Evolutionary conservation across 331 rosid species (phyloP).

Genomic region (Pyrus hybrid): DNA sequence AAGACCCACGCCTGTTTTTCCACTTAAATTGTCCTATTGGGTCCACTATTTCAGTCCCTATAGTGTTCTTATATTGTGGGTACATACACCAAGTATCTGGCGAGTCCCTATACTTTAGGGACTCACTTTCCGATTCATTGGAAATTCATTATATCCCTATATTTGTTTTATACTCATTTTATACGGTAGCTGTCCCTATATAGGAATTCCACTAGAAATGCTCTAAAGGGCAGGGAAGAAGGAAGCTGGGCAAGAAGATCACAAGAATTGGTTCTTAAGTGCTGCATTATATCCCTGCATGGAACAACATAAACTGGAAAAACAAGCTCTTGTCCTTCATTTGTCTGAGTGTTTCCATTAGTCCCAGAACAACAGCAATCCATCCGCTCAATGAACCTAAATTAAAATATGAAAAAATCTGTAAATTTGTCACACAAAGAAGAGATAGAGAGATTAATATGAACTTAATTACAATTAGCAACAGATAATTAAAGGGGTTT

Average conservation of each 20-base stretch:
- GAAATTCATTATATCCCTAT: too few relatives aligned
- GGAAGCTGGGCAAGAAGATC: constrained; percentile 59
- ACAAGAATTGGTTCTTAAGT: constrained; percentile 53
- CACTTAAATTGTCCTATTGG: too few relatives aligned
- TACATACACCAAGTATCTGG: too few relatives aligned
- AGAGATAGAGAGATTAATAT: not conserved
- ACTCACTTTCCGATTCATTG: too few relatives aligned
- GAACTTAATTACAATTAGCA: not conserved
- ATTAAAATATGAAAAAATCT: not conserved
- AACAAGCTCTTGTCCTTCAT: constrained; percentile 50
- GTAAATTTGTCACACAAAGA: constrained; percentile 1
- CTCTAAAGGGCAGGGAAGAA: constrained; percentile 44
- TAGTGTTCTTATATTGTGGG: too few relatives aligned
- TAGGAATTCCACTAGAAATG: too few relatives aligned
- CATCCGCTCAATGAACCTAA: constrained; percentile 69
- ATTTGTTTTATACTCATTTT: too few relatives aligned
- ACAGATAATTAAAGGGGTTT: not conserved
- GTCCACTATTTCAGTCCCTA: too few relatives aligned
- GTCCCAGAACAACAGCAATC: constrained; percentile 82
- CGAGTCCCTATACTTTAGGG: too few relatives aligned
- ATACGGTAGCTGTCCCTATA: too few relatives aligned
- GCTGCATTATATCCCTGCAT: constrained; percentile 71
- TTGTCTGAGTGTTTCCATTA: constrained; percentile 36
- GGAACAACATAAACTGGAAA: constrained; percentile 52
- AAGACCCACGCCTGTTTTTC: too few relatives aligned